Conservation (phyloP, 495 filamentous ascomycete genomes). For the Penicillium mononematosum region DNA sequence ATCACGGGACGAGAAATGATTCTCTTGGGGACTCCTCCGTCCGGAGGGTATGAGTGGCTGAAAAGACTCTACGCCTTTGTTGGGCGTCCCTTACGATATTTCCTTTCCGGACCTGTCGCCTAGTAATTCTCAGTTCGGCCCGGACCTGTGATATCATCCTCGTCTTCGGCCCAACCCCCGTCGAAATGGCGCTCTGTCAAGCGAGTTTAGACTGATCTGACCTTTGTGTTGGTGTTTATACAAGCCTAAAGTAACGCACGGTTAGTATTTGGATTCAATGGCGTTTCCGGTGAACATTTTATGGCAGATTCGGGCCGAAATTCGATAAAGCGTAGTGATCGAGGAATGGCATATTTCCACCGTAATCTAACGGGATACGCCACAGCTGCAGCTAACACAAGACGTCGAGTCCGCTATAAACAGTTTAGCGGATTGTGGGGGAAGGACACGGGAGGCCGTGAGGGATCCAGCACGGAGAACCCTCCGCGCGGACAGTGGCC, state of each 20-base stretch:
- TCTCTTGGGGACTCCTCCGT: background rate
- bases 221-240: background rate
- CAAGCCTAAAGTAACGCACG: slow-evolving; percentile 1
- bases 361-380: background rate
- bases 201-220: background rate
- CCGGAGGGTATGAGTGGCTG: background rate
- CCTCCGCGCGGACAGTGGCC: slow-evolving; percentile 21
- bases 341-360: background rate
- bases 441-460: slow-evolving; percentile 16
- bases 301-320: slow-evolving; percentile 1
- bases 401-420: background rate
- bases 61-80: background rate
- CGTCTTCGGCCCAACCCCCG: slow-evolving; percentile 1
- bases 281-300: background rate
- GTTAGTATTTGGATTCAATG: background rate
- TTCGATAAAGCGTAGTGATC: background rate
- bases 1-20: background rate
- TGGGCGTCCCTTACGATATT: background rate
- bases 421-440: slow-evolving; percentile 27
- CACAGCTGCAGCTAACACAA: background rate
- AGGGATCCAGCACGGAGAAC: slow-evolving; percentile 26
- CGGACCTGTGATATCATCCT: background rate
- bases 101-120: background rate
- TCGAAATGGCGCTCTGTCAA: background rate
- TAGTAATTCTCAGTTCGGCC: slow-evolving; percentile 2